Evolutionary conservation across 345 rosid genomes (phyloP).

Genomic region (Linum trigynum): DNA sequence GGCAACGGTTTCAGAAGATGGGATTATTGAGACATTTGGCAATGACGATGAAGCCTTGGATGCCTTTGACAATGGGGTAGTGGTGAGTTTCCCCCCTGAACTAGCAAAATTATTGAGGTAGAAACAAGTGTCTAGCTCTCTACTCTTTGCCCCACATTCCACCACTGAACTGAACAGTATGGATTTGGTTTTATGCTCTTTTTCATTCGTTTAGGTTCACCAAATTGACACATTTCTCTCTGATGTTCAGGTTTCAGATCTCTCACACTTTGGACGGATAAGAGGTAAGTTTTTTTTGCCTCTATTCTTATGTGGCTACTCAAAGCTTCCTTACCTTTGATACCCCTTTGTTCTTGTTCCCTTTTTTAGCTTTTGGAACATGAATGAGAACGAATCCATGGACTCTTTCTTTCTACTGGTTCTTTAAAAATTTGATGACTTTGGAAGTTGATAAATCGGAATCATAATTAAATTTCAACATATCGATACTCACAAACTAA

Average conservation of each 20-base stretch:
- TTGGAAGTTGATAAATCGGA: not conserved
- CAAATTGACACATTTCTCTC: not conserved
- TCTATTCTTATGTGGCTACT: not conserved
- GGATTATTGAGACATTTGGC: slow-evolving; percentile 60
- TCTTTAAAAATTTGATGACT: too few species aligned
- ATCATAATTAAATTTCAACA: not conserved
- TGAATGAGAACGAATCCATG: not conserved
- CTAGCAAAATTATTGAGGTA: too few species aligned
- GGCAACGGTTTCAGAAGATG: slow-evolving; percentile 65
- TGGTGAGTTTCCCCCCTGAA: slow-evolving; percentile 27
- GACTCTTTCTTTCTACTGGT: too few species aligned
- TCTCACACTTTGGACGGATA: slow-evolving; percentile 82
- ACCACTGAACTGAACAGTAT: too few species aligned
- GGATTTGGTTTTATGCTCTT: too few species aligned
- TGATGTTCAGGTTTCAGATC: slow-evolving; percentile 53
- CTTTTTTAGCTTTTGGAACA: not conserved
- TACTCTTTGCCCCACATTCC: too few species aligned
- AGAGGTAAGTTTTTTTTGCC: slow-evolving; percentile 39
- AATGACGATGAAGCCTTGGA: slow-evolving; percentile 83
- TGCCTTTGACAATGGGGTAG: slow-evolving; percentile 56
- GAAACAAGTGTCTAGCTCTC: too few species aligned
- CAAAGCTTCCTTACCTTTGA: too few species aligned
- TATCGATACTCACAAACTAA: not conserved
- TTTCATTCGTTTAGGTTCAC: not conserved
- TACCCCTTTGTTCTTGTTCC: not conserved